These are phyloP conservation scores for Pleurotus tuoliensis DNA, from an alignment of 768 basidiomycete genomes.

Conservation along the genomic window DNA sequence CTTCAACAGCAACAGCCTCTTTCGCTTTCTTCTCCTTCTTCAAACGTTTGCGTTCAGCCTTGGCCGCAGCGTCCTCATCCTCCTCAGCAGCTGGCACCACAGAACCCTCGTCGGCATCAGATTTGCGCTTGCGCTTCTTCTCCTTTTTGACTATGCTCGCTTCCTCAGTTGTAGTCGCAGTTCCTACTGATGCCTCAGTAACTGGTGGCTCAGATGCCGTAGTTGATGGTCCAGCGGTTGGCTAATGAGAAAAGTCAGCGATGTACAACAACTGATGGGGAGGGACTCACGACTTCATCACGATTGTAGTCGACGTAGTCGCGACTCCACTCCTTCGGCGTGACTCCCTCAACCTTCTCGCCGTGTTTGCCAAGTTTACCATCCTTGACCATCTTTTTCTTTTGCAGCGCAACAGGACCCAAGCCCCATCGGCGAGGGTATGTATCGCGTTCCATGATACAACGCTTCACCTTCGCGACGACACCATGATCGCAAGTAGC, in stretches of 20 bases:
- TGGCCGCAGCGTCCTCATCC: constrained; percentile 42
- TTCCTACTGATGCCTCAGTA: constrained; percentile 17
- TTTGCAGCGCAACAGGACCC: constrained; percentile 94
- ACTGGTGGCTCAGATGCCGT: constrained; percentile 19
- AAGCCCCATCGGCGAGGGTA: constrained; percentile 98
- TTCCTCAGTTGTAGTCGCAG: constrained; percentile 18
- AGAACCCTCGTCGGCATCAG: constrained; percentile 44
- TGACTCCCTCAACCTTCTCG: constrained; percentile 80
- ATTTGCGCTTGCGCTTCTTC: constrained; percentile 85
- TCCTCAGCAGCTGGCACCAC: constrained; percentile 30
- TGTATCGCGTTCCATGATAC: constrained; percentile 99
- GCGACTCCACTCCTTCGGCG: constrained; percentile 86
- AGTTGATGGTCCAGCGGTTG: constrained; percentile 34
- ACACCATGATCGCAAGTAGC: constrained; percentile 98
- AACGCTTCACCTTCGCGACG: constrained; percentile 97
- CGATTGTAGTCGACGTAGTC: constrained; percentile 93
- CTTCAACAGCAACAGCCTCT: constrained; percentile 39
- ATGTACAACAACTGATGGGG: neutral
- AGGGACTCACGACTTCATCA: constrained; percentile 35
- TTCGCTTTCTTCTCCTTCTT: constrained; percentile 64
- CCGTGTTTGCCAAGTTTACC: constrained; percentile 96
- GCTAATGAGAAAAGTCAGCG: constrained; percentile 24
- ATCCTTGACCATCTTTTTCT: constrained; percentile 99
- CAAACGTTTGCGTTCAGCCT: constrained; percentile 52
- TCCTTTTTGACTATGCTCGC: constrained; percentile 49